A percentile compares a stretch with the other conserved stretches of the same genome.
phyloP scores from a whole-genome alignment of 2,329 filamentous ascomycete species.

The Talaromyces funiculosus region DNA sequence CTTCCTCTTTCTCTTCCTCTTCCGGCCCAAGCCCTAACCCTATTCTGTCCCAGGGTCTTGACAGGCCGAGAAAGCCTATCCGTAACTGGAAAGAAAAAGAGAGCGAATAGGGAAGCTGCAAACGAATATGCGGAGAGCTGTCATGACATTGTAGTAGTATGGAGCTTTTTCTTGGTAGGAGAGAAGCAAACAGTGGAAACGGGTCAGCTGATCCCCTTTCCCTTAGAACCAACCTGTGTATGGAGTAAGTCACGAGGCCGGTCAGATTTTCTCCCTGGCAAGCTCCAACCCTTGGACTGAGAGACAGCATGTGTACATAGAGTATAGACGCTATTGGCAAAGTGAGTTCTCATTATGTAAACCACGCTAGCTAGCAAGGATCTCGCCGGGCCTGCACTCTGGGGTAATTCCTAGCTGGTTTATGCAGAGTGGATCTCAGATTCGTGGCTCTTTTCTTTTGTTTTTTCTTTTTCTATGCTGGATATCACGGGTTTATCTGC shows the following conservation, averaged over 20 bases:
- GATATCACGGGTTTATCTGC: not conserved
- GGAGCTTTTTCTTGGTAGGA: not conserved
- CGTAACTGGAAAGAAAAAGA: no score
- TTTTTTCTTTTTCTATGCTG: not conserved
- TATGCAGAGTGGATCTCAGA: not conserved
- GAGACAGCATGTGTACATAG: not conserved
- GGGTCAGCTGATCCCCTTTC: not conserved
- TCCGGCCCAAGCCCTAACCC: not conserved
- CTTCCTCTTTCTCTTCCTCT: no score
- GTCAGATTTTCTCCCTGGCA: not conserved
- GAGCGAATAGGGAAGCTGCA: not conserved
- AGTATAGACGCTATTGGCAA: no score
- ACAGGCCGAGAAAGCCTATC: not conserved
- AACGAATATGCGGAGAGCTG: not conserved
- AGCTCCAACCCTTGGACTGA: not conserved
- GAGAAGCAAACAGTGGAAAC: not conserved
- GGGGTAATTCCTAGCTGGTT: not conserved
- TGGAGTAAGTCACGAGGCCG: not conserved
- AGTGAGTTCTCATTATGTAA: not conserved
- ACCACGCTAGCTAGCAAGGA: not conserved
- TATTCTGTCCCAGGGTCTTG: not conserved
- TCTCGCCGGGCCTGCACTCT: slow-evolving; percentile 1
- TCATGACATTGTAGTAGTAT: no score
- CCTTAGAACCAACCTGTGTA: not conserved
- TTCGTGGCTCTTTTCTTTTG: not conserved